phyloP scores from a whole-genome alignment of 495 filamentous ascomycete species.

The Aspergillus indologenus region DNA sequence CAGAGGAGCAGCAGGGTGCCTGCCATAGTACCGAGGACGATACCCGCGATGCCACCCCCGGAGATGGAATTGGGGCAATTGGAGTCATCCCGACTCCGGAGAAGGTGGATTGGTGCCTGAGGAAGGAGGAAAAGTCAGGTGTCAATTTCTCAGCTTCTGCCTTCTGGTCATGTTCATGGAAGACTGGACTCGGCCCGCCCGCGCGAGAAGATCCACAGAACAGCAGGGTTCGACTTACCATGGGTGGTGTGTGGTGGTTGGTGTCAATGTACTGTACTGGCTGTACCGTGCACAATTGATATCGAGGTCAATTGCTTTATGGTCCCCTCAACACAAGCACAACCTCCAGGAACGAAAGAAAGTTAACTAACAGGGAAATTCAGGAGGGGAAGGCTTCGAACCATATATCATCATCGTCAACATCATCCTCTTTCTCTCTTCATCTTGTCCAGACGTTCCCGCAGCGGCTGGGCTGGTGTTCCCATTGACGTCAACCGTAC shows the following conservation, averaged over 20 bases:
- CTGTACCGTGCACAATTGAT: no score
- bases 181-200: background rate
- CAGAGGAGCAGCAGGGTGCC: constrained; percentile 54
- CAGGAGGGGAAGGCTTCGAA: background rate
- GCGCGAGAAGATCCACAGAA: background rate
- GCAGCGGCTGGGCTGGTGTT: constrained; percentile 10
- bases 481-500: constrained; percentile 31
- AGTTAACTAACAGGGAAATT: background rate
- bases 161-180: background rate
- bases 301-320: background rate
- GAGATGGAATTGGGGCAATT: constrained; percentile 42
- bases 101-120: constrained; percentile 11
- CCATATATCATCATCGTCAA: constrained; percentile 10
- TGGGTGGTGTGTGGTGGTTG: background rate
- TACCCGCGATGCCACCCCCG: constrained; percentile 57
- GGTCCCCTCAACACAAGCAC: no score
- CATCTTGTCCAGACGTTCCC: background rate
- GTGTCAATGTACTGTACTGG: background rate
- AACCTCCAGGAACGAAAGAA: background rate
- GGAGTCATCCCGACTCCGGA: constrained; percentile 22
- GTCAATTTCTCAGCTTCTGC: background rate
- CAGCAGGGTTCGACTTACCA: background rate
- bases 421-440: background rate
- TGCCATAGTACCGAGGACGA: constrained; percentile 57
- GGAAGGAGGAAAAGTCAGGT: background rate